These are phyloP conservation scores for Erythrophleum fordii DNA, from an alignment of 306 rosid species.

Conservation along the genomic window DNA sequence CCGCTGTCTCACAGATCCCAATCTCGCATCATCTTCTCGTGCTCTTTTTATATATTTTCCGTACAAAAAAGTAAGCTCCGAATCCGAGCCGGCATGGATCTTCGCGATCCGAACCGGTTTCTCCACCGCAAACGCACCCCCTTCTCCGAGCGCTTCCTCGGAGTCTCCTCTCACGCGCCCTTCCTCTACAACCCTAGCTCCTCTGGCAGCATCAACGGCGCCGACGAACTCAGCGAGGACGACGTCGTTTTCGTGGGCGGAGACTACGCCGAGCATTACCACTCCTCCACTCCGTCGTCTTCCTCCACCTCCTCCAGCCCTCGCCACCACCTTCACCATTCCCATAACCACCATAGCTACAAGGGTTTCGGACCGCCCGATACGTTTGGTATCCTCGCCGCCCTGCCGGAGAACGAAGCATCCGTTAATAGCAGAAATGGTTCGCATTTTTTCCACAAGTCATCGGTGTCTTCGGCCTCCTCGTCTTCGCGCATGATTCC, in stretches of 20 bases:
- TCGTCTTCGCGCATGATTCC: constrained; percentile 63
- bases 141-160: constrained; percentile 43
- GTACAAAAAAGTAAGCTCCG: not conserved
- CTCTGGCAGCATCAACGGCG: not conserved
- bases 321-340: constrained; percentile 39
- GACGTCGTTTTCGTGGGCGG: constrained; percentile 68
- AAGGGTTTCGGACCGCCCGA: constrained; percentile 51
- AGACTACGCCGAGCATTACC: constrained; percentile 48
- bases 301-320: constrained; percentile 45
- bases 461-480: constrained; percentile 58
- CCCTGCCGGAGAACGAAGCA: constrained; percentile 62
- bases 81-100: constrained; percentile 34
- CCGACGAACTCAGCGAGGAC: constrained; percentile 68
- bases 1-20: not conserved
- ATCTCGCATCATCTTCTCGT: not conserved
- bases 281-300: constrained; percentile 41
- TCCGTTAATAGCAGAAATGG: constrained; percentile 35
- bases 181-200: constrained; percentile 26
- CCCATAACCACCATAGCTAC: constrained; percentile 29
- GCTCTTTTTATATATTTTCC: not conserved
- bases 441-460: constrained; percentile 55
- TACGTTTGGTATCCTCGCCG: constrained; percentile 78
- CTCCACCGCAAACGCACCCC: not conserved
- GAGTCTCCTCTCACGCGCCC: constrained; percentile 42
- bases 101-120: constrained; percentile 29